Evolutionary conservation across 1,284 basidiomycete genomes (phyloP), one percentile per base, ranked within the genome.

Genomic region (Acaromyces ingoldii): DNA sequence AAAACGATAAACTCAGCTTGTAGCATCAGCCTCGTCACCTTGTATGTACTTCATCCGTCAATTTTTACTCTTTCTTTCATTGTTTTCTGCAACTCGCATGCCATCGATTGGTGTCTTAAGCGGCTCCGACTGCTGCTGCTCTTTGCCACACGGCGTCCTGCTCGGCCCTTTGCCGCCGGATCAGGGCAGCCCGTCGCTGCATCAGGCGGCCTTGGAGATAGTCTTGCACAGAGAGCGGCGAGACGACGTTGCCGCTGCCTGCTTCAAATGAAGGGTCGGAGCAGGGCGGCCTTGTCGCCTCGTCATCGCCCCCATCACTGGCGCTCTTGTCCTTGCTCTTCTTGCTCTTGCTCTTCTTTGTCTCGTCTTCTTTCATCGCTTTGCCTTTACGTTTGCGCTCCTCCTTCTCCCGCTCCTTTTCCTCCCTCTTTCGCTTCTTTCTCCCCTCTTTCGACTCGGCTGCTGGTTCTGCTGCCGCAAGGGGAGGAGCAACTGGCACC

Each of bases 171-270:
- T 61, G 59, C 37, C 55, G 43, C 34, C 61, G 55, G 4, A 53
- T 57, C 25, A 74, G 57, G 38, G 64, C 63, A 6, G 70, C 71
- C 46, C 63, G 66, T 19, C 63, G 49, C 26, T 60, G 60, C 52
- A 74, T 66, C 13, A 74, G 59, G 15, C 61, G 56, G 19, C 63
- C 61, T 6, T 62, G 61, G 37, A 74, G 57, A 50, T 74, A 74
- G 43, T 72, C 66, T 36, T 59, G 57, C 26, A 59, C 57, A 6
- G 48, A 51, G 15, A 59, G 39, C 17, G 42, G 26, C 7, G 54
- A 56, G 22, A 56, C 54, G 9, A 24, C 36, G 21, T 37, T 55
- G 11, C 41, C 49, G 4, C 36, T 22, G n/a, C 40, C 38, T 9
- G 50, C 19, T 7, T 21, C 38, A 15, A 53, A 41, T 13, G 53